phyloP scores from a whole-genome alignment of 2,329 filamentous ascomycete genomes.

The Paecilomyces sp. region DNA sequence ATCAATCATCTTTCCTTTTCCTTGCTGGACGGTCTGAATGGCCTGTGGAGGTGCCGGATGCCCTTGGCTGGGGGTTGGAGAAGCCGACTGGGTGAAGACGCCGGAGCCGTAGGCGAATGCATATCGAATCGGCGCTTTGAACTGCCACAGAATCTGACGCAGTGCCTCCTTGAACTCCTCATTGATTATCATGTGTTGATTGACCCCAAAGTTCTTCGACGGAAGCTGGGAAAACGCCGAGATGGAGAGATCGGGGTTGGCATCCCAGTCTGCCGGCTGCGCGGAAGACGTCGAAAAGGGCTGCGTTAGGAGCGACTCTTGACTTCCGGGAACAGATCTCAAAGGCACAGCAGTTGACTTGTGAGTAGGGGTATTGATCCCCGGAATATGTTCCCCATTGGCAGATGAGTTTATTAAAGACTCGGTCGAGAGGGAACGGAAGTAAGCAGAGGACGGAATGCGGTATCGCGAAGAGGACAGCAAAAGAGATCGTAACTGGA shows the following conservation, averaged over 20 bases:
- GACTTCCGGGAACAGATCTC: conserved; percentile 6
- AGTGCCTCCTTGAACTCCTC: conserved; percentile 90
- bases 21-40: conserved; percentile 76
- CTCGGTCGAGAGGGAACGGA: conserved; percentile 24
- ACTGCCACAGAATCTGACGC: conserved; percentile 81
- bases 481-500: conserved; percentile 13
- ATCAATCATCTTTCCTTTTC: conserved; percentile 92
- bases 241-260: conserved; percentile 64
- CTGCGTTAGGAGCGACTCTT: conserved; percentile 13
- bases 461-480: conserved; percentile 11
- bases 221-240: conserved; percentile 70
- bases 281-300: conserved; percentile 26
- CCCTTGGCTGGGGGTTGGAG: conserved; percentile 36
- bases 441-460: conserved; percentile 9
- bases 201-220: conserved; percentile 77
- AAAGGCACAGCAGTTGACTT: conserved; percentile 8
- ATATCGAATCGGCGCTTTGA: conserved; percentile 88
- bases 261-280: conserved; percentile 58
- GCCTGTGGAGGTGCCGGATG: conserved; percentile 78
- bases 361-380: conserved; percentile 11
- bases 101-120: conserved; percentile 97
- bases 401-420: conserved; percentile 11
- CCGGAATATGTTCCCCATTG: conserved; percentile 8
- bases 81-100: conserved; percentile 74
- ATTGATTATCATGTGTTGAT: conserved; percentile 94